Percentiles rank a stretch among this genome's conserved stretches.
Conservation (phyloP, 306 rosid species). For the Fagus sylvatica region DNA sequence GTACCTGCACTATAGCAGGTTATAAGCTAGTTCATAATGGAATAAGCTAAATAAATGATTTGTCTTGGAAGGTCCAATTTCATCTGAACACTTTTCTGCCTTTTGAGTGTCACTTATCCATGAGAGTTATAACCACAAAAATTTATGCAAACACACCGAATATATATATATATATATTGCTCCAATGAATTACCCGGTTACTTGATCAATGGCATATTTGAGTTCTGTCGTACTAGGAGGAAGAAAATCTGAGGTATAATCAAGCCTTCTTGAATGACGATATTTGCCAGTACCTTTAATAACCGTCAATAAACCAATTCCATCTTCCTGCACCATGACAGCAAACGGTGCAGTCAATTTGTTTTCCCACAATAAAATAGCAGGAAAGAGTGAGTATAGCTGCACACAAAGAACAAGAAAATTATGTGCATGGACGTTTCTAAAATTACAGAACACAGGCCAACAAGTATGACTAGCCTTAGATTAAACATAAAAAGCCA, state of each 20-base stretch:
- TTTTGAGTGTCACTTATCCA: background rate
- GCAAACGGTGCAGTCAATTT: background rate
- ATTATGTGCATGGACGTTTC: background rate
- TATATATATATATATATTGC: no score
- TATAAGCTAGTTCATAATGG: no score
- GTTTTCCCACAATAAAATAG: background rate
- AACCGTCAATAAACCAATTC: slow-evolving; percentile 72
- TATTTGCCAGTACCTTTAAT: slow-evolving; percentile 75
- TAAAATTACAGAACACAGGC: background rate
- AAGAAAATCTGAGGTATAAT: slow-evolving; percentile 40
- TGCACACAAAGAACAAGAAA: background rate
- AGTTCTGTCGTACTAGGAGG: slow-evolving; percentile 49
- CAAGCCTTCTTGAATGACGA: slow-evolving; percentile 51
- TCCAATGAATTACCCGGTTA: slow-evolving; percentile 23
- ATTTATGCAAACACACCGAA: slow-evolving; percentile 2
- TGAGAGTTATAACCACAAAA: background rate
- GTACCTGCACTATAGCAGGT: no score
- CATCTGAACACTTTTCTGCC: no score
- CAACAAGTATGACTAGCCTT: background rate
- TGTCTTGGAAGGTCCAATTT: no score
- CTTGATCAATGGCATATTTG: slow-evolving; percentile 21
- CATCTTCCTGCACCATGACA: slow-evolving; percentile 75
- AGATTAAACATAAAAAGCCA: background rate
- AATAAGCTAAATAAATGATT: no score
- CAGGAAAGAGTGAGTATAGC: slow-evolving; percentile 8